Conservation (phyloP, 306 rosid species). For the Citrullus colocynthis region DNA sequence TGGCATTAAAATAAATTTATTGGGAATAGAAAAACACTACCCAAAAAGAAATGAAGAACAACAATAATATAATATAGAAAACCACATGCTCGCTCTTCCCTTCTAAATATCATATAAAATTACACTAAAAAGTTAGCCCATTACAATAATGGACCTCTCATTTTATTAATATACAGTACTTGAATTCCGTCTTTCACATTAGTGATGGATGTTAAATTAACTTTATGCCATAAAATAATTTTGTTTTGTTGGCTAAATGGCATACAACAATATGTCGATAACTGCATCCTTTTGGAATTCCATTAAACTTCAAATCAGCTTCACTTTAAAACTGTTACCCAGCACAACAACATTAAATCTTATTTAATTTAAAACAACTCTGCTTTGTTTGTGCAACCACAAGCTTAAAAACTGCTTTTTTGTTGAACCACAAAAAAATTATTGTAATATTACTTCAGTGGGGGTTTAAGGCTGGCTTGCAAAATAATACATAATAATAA, state of each 20-base stretch:
- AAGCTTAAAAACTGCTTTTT: not conserved
- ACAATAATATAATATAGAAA: not conserved
- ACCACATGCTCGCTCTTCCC: not conserved
- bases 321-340: constrained; percentile 7
- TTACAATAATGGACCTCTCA: not conserved
- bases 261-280: constrained; percentile 27
- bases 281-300: constrained; percentile 18
- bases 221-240: constrained; percentile 13
- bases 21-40: not conserved
- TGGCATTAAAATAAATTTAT: not conserved
- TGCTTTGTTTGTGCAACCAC: constrained; percentile 1
- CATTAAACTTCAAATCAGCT: constrained; percentile 7
- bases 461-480: not conserved
- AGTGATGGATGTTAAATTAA: not conserved
- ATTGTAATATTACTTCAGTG: not conserved
- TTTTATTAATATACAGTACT: not conserved
- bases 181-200: not conserved
- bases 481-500: not conserved
- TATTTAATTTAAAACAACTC: not conserved
- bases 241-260: constrained; percentile 42
- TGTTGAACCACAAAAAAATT: not conserved
- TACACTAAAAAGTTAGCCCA: not conserved
- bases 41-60: not conserved
- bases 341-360: not conserved
- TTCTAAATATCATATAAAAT: not conserved